Evolutionary conservation across 345 rosid genomes (phyloP), one percentile per base, ranked within the genome.

Genomic region (Syzygium jambos): DNA sequence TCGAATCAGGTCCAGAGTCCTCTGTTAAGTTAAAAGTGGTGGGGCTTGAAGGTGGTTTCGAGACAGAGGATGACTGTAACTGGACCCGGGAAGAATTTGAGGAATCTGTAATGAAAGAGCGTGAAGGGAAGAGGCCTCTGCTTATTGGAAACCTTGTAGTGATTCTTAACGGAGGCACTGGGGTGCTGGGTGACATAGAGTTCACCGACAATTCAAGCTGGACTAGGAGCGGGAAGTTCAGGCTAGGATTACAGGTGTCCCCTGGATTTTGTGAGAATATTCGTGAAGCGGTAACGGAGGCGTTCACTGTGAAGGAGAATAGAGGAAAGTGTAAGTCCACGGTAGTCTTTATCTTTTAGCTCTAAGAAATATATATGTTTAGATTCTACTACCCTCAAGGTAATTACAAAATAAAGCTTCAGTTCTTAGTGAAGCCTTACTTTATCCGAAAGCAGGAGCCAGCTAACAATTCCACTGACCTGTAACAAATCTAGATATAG

Each of bases 61-160:
- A 34, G 41, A 77, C 0, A 77, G 25, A 16, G 0, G 6, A 7
- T 4, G 1, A 7, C 10, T 11, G 8, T 30, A 2, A 77, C 83
- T 77, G 5, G 84, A 2, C 84, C 51, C 22, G 0, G 27, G 12
- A 77, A 77, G 83, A 77, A 34, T 34, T 85, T 85, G 86, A 85
- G 29, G 34, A 25, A 9, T 43, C 4, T 9, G 51, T 55, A 3
- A 77, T 85, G 15, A 55, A 19, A 56, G 34, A 56, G 23, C 0
- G 12, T 0, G 3, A 17, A 43, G 4, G 7, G 51, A 78, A 22
- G 84, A 38, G 84, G 2, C 51, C 25, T 30, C 11, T 78, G 1
- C 82, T 73, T 6, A 30, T 0, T 73, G 82, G 84, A 30, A 12
- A 38, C 84, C 23, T 34, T 77, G 11, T 13, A 38, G 41, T 38